phyloP scores from a whole-genome alignment of 2,329 filamentous ascomycete species.

The Fusarium illudens region DNA sequence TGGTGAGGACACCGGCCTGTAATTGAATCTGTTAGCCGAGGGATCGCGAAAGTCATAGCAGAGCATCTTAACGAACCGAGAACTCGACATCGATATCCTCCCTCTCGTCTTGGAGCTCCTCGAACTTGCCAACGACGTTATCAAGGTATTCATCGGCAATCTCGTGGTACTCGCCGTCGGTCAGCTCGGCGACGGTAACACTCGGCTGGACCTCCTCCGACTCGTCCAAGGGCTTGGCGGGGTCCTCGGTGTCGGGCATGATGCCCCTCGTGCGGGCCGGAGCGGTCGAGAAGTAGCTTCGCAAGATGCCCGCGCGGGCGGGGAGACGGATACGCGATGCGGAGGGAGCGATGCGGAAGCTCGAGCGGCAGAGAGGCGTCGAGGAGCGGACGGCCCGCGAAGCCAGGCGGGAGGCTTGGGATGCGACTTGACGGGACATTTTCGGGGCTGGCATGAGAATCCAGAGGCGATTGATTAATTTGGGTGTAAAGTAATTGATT shows the following conservation, averaged over 20 bases:
- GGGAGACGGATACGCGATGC: conserved; percentile 1
- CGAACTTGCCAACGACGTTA: conserved; percentile 65
- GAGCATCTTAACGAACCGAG: conserved; percentile 66
- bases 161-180: conserved; percentile 77
- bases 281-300: conserved; percentile 45
- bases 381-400: conserved; percentile 45
- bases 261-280: conserved; percentile 56
- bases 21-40: conserved; percentile 19
- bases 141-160: conserved; percentile 80
- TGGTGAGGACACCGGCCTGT: conserved; percentile 85
- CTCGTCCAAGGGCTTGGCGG: conserved; percentile 54
- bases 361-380: conserved; percentile 33
- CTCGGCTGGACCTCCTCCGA: conserved; percentile 46
- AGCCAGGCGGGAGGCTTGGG: conserved; percentile 51
- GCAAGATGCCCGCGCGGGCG: conserved; percentile 25
- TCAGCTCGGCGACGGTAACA: conserved; percentile 68
- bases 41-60: not conserved
- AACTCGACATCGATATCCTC: conserved; percentile 90
- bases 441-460: conserved; percentile 7
- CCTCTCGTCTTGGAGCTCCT: conserved; percentile 75
- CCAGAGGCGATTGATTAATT: not conserved
- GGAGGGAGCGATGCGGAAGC: conserved; percentile 29
- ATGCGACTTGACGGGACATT: conserved; percentile 47
- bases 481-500: not conserved
- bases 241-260: conserved; percentile 67